Base-by-base conservation (phyloP, 371 early-diverging fungal genomes). In the Thermomucor indicae-seudaticae region DNA sequence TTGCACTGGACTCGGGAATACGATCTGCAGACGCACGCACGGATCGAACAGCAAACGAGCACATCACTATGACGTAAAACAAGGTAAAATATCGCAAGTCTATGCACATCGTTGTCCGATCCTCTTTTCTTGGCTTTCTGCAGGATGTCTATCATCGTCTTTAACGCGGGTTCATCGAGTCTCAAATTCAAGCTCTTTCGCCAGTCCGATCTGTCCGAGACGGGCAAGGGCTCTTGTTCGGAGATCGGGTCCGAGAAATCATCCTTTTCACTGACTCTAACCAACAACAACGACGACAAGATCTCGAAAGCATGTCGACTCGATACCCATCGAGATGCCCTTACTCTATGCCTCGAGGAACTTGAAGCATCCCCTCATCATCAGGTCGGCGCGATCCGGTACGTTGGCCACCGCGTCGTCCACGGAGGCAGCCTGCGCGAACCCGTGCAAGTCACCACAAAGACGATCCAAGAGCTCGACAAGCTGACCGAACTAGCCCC, bases 401-500 rank as follows among this genome's bases (percentile, higher is more conserved):
- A 37, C 24, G 46, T 54, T 12, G 60, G 49, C 27, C 60, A 53
- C 35, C 62, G 65, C 17, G 57, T 70, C 28, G 71, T 70, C 2
- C 71, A 70, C 49, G 71, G 71, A 2, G 71, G 63, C 24, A 35
- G 32, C 6, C 52, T 52, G 19, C 59, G 55, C 29, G 50, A 51
- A 6, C 66, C 71, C 22, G 44, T 56, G 31, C 37, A 43, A 20
- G 43, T 62, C 25, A 61, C 59, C 4, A 11, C 39, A 4, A 27
- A 55, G 14, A 43, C 59, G 27, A 20, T 70, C 12, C 12, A 53
- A 27, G 46, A 49, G 39, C 50, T 70, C 4, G 62, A 70, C 23
- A 53, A 43, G 24, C 49, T 65, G 17, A 60, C 62, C n/a, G 62
- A 51, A 40, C 42, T 70, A 20, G 71, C 66, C 25, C 71, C 71